Base-by-base conservation (phyloP, 495 filamentous ascomycete species). In the Xylaria intraflava region DNA sequence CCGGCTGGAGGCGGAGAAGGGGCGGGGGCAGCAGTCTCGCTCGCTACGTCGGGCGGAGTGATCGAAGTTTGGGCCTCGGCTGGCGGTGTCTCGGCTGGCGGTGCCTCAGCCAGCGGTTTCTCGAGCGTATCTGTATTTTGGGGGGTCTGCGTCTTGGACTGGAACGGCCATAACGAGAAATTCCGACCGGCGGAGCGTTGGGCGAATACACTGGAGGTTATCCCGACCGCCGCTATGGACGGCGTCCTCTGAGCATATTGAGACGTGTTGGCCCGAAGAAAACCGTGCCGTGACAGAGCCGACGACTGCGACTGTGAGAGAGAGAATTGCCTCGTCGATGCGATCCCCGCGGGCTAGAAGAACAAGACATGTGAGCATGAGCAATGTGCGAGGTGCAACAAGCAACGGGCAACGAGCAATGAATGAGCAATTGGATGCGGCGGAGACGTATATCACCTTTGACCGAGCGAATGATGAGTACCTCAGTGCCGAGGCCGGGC, bases 401-500 rank as follows among this genome's bases (percentile, higher is more conserved):
- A n/a, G n/a, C n/a, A n/a, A n/a, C n/a, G n/a, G n/a, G n/a, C n/a
- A n/a, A n/a, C n/a, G n/a, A n/a, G n/a, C n/a, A 43, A 19, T 10
- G 20, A n/a, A 38, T 17, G 22, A 14, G 3, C 47, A 50, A 50
- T 55, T 55, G 7, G 44, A 30, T 20, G 31, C 41, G 52, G 49
- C 36, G 27, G 24, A 12, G 10, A 31, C 51, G 17, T 16, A 31
- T 19, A 35, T 27, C 59, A 49, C 66, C 67, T 69, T 55, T 66
- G 59, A 66, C 65, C 62, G 50, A 29, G 42, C 49, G 49, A 62
- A 41, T 54, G 55, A 31, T 9, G 46, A 43, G 68, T 65, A 65
- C 61, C 65, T 59, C 54, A 78, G 66, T 57, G 66, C 69, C 41
- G 73, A 59, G 44, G 65, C 65, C 49, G 72, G 69, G 59, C 55